Base-by-base conservation (phyloP, 2,329 filamentous ascomycete species). In the Claviceps sp. region DNA sequence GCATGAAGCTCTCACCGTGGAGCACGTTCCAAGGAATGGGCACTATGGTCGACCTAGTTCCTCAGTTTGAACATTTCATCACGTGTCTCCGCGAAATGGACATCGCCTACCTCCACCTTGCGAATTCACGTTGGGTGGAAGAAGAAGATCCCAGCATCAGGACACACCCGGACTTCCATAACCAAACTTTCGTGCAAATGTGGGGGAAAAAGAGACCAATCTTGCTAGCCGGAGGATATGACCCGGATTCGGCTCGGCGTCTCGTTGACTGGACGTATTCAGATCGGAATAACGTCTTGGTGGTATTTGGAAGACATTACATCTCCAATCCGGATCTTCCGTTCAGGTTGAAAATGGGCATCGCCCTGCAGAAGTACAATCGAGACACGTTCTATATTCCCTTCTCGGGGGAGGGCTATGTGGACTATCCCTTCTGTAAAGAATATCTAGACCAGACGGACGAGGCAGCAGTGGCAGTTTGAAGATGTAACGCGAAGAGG, bases 41-140 rank as follows among this genome's bases (percentile, higher is more conserved):
- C 3, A 48, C 37, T n/a, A 84, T 85, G 78, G 57, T 64, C 0
- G 72, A 87, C 45, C 81, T 82, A 0, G 60, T 78, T 8, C 77
- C 81, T 0, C 81, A 87, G 55, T 87, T 85, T 60, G 68, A 67
- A 0, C 70, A 86, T 58, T 61, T 85, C 7, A 70, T 80, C 43
- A 58, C 66, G 37, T 70, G 74, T 43, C 66, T 81, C 11, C 74
- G 72, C 50, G 63, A 68, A 26, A 62, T 82, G 1, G 70, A 74
- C 1, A 66, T 87, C 14, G 74, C 80, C 0, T 86, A 81, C 59
- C 61, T 84, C 2, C 81, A 85, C 61, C 53, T 84, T 0, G 67
- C 86, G 7, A 80, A 86, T 59, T 72, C 78, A 0, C 72, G 79
- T 0, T 46, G 78, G 24, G 39, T 46, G 13, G 43, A 46, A n/a